These are phyloP conservation scores for Teratosphaeria pseudoeucalypti DNA, from an alignment of 2,329 filamentous ascomycete species.

Conservation along the genomic window DNA sequence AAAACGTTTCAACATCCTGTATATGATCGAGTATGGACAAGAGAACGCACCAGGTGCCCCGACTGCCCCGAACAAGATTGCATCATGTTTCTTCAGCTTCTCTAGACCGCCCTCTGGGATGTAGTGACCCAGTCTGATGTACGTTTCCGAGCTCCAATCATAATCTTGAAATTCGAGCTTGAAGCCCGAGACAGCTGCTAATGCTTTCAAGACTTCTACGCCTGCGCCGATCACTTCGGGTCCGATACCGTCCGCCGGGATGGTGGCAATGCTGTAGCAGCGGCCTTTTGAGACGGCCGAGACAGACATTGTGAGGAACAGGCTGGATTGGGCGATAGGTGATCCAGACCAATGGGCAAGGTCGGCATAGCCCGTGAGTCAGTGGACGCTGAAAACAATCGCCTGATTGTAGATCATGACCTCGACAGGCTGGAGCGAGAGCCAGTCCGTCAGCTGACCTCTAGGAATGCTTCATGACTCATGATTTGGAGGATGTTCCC, in stretches of 20 bases:
- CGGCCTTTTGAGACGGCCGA: not conserved
- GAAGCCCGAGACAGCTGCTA: slow-evolving; percentile 45
- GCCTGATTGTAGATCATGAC: not conserved
- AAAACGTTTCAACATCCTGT: not conserved
- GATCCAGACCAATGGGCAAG: not conserved
- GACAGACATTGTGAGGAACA: not conserved
- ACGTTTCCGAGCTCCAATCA: slow-evolving; percentile 58
- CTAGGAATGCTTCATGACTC: too few relatives aligned
- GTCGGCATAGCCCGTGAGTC: not conserved
- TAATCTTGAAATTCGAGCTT: slow-evolving; percentile 50
- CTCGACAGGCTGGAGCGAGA: not conserved
- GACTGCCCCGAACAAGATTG: slow-evolving; percentile 59
- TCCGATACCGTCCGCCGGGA: slow-evolving; percentile 61
- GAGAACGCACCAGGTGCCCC: slow-evolving; percentile 43
- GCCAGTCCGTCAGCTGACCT: not conserved
- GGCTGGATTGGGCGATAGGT: not conserved
- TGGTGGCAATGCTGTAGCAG: slow-evolving; percentile 47
- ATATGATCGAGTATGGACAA: not conserved
- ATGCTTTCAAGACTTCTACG: slow-evolving; percentile 49
- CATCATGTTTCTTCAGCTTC: slow-evolving; percentile 48
- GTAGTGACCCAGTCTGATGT: slow-evolving; percentile 55
- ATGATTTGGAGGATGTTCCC: not conserved
- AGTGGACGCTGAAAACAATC: not conserved
- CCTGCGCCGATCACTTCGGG: slow-evolving; percentile 56
- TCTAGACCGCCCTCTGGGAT: slow-evolving; percentile 52